Evolutionary conservation across 805 yeast species (phyloP), one percentile per base, ranked within the genome.

Genomic region (Schizosaccharomyces pombe): DNA sequence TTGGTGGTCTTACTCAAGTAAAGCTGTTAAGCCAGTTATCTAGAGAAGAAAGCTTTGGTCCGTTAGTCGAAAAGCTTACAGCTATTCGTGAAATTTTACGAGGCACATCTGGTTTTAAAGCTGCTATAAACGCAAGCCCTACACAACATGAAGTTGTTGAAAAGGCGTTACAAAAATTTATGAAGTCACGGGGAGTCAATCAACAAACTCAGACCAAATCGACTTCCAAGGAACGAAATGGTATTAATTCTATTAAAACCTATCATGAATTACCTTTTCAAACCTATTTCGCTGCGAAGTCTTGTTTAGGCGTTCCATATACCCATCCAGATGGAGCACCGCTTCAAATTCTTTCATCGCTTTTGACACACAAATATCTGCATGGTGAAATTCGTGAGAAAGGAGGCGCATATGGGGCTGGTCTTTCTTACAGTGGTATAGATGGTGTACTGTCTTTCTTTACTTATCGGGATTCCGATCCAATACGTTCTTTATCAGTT

Each of bases 401-500:
- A 62, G 95, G 95, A 56, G 98, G 98, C 57, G 98, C 98, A 0
- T 91, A 91, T 63, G 98, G 98, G 5, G 97, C 95, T 4, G 98
- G 98, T 3, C 82, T 94, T 3, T 68, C 75, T 5, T 91, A 80
- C 64, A 83, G 80, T 63, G 85, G 89, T 0, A 64, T 84, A 24
- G 85, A 82, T 53, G 97, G 96, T 0, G 61, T 79, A 2, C 77
- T 89, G 62, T 75, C 82, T 33, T 85, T 74, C 68, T 91, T 82
- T 67, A 86, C 97, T 0, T 91, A 89, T 69, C 75, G 98, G 60
- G 98, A 91, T 65, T 98, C 98, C 16, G 80, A 84, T 58, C 85
- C 95, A 0, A 63, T 73, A 39, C 75, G 77, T 58, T 81, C 95
- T 1, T 64, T 84, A 9, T 66, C 70, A 2, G 75, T 82, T 1